Evolutionary conservation across 176 grass and related monocot species (phyloP).

Genomic region (Saccharum spontaneum): DNA sequence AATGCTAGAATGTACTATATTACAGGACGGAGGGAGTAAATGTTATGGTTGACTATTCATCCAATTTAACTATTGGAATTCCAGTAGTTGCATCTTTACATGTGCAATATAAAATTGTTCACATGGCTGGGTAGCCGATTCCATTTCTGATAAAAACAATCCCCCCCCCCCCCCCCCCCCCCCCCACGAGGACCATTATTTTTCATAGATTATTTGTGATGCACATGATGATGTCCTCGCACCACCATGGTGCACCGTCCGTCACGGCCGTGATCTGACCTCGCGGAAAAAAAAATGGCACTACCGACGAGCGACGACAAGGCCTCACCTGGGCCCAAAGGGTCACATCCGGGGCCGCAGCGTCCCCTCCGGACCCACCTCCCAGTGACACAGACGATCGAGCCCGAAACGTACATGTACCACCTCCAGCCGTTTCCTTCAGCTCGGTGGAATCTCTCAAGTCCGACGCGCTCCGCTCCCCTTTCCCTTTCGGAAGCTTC

Average conservation of each 20-base stretch:
- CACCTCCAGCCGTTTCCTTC: neutral
- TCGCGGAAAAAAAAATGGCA: neutral
- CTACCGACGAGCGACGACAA: too few species aligned
- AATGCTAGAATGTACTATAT: too few species aligned
- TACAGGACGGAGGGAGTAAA: too few species aligned
- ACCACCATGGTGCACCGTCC: too few species aligned
- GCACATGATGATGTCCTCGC: neutral
- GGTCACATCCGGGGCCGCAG: neutral
- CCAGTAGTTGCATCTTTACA: too few species aligned
- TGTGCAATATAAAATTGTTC: neutral
- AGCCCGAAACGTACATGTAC: slow-evolving; percentile 16
- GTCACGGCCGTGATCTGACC: neutral
- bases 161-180: too few species aligned
- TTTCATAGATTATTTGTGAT: neutral
- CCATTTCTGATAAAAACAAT: neutral
- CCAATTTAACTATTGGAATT: too few species aligned
- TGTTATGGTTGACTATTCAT: too few species aligned
- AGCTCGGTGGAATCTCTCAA: neutral
- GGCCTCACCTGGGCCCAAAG: neutral
- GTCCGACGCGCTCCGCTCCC: neutral
- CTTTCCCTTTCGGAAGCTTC: slow-evolving; percentile 7
- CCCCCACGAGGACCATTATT: neutral
- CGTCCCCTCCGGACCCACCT: neutral
- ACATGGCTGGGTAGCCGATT: neutral
- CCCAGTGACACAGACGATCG: neutral